phyloP scores from a whole-genome alignment of 2,329 filamentous ascomycete genomes.

The Neofusicoccum cordaticola region DNA sequence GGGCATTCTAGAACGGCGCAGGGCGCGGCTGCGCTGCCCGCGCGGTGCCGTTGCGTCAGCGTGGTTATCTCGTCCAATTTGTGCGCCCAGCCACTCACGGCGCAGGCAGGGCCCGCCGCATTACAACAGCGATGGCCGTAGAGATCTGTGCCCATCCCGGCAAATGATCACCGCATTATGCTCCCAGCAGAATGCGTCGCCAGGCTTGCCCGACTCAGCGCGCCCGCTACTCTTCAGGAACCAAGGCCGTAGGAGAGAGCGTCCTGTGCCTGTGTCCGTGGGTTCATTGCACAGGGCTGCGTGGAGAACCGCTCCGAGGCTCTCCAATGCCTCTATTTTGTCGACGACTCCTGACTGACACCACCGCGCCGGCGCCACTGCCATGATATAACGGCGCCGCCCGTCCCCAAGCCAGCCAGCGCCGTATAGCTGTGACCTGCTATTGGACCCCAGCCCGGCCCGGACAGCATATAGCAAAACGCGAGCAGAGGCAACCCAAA shows the following conservation, averaged over 20 bases:
- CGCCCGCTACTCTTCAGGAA: conserved; percentile 42
- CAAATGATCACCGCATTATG: conserved; percentile 46
- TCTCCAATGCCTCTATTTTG: conserved; percentile 36
- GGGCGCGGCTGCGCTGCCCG: conserved; percentile 24
- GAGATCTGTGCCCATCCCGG: conserved; percentile 39
- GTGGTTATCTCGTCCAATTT: conserved; percentile 35
- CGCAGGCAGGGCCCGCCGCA: conserved; percentile 34
- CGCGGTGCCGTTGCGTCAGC: conserved; percentile 27
- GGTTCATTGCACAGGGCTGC: conserved; percentile 42
- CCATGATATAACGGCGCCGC: conserved; percentile 37
- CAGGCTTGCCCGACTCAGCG: conserved; percentile 42
- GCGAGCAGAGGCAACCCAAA: conserved; percentile 32
- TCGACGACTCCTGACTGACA: conserved; percentile 12
- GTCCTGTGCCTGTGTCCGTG: conserved; percentile 40
- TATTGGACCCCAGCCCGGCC: conserved; percentile 34
- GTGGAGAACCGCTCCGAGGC: conserved; percentile 35
- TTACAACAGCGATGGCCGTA: conserved; percentile 35
- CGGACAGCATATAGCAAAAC: conserved; percentile 38
- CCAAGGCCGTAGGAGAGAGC: conserved; percentile 40
- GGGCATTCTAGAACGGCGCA: conserved; percentile 38
- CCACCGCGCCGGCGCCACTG: conserved; percentile 23
- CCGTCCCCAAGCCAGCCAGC: conserved; percentile 21
- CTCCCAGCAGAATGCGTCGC: conserved; percentile 42
- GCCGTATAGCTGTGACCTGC: conserved; percentile 35
- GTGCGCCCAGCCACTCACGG: conserved; percentile 40